A percentile compares a stretch with the other conserved stretches of the same genome.
Conservation (phyloP, 2,329 filamentous ascomycete genomes). For the Tolypocladium endophyticum region DNA sequence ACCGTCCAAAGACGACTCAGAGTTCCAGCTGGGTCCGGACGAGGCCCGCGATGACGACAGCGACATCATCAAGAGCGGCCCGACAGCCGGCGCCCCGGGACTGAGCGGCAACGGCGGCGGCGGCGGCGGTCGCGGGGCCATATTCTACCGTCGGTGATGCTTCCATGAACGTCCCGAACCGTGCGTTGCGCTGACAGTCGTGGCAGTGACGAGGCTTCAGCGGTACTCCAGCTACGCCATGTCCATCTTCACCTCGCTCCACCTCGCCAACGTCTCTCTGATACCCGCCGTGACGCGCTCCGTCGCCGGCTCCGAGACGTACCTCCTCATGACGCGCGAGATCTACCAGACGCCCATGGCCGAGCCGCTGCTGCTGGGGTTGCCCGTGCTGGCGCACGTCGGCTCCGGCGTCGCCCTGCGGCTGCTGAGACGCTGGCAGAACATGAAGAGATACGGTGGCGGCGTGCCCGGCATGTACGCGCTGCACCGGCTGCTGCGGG, state of each 20-base stretch:
- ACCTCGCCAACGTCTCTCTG: conserved; percentile 72
- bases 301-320: conserved; percentile 66
- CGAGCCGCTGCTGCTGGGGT: conserved; percentile 68
- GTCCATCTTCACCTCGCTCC: conserved; percentile 63
- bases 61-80: conserved; percentile 28
- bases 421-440: conserved; percentile 61
- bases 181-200: neutral
- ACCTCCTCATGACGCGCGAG: conserved; percentile 81
- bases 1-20: conserved; percentile 12
- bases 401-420: conserved; percentile 68
- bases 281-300: conserved; percentile 67
- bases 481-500: conserved; percentile 18
- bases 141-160: conserved; percentile 59
- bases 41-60: conserved; percentile 16
- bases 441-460: conserved; percentile 65
- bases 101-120: conserved; percentile 43
- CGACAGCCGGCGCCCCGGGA: conserved; percentile 33
- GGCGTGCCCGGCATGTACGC: conserved; percentile 43
- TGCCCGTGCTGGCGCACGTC: conserved; percentile 68
- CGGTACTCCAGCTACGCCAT: conserved; percentile 85
- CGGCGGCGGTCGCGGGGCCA: conserved; percentile 49
- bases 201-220: conserved; percentile 52
- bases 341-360: conserved; percentile 78
- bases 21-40: conserved; percentile 25
- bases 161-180: neutral